These are phyloP conservation scores for Colletotrichum sidae DNA, from an alignment of 2,329 filamentous ascomycete species.

Conservation along the genomic window DNA sequence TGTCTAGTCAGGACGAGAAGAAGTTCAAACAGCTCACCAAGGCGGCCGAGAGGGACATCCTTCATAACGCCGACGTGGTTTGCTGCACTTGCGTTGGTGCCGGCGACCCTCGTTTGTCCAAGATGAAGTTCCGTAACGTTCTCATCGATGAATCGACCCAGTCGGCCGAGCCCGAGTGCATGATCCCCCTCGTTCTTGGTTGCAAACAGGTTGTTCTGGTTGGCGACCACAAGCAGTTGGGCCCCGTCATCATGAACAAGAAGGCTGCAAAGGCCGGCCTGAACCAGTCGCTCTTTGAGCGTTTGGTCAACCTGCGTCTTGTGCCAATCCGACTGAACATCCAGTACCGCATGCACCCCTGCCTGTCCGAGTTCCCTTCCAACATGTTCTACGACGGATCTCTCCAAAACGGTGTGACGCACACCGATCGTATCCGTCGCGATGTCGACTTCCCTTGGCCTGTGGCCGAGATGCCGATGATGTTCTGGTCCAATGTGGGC, in stretches of 20 bases:
- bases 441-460: constrained; percentile 99
- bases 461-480: constrained; percentile 94
- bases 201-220: constrained; percentile 99
- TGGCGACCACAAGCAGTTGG: constrained; percentile 97
- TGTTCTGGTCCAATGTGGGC: constrained; percentile 99
- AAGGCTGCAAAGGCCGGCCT: constrained; percentile 97
- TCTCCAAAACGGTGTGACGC: constrained; percentile 94
- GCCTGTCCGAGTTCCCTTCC: constrained; percentile 94
- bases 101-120: constrained; percentile 92
- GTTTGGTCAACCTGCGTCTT: constrained; percentile 90
- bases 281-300: constrained; percentile 98
- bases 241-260: constrained; percentile 99
- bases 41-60: constrained; percentile 92
- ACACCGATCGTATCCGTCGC: constrained; percentile 85
- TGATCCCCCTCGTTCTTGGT: constrained; percentile 96
- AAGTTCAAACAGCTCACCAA: constrained; percentile 97
- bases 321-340: constrained; percentile 94
- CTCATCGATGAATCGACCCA: constrained; percentile 98
- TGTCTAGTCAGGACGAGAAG: constrained; percentile 97
- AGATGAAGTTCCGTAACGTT: constrained; percentile 98
- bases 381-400: constrained; percentile 99
- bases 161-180: constrained; percentile 97
- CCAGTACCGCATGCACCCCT: constrained; percentile 99
- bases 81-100: constrained; percentile 99
- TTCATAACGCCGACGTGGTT: constrained; percentile 95